Base-by-base conservation (phyloP, 345 rosid species). In the Limnanthes douglasii region DNA sequence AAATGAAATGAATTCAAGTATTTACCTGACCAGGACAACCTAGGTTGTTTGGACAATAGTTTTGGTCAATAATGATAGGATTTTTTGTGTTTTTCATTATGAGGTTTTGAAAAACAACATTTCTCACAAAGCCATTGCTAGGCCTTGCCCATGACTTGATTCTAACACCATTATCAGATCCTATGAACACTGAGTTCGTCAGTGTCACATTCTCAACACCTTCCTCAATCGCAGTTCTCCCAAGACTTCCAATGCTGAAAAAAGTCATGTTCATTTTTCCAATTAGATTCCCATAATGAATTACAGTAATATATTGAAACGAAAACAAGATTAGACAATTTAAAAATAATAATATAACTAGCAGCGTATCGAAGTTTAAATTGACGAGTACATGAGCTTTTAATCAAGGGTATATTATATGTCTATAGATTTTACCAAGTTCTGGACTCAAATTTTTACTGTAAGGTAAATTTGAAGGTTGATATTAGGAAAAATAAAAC, bases 61-160 rank as follows among this genome's bases (percentile, higher is more conserved):
- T 60, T 21, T 73, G 83, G 30, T 73, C 83, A 5, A 73, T 61
- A 19, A 73, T 35, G 25, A 73, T 64, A 0, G 83, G 83, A 34
- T 73, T 66, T 23, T 57, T 15, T 21, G 56, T 74, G 20, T 58
- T 41, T 3, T 6, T 51, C 67, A 69, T 63, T 8, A 41, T 7
- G 26, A 53, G 37, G 15, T 64, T 34, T 38, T 47, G 62, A 39
- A 66, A 69, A 21, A 37, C 17, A 34, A 73, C 54, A 34, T 51
- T 55, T 15, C 48, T 63, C 0, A 56, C 78, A 27, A 51, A 73
- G 9, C 74, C 64, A 30, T 34, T 65, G 34, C 78, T 73, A 11
- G 63, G 50, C 21, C 62, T 71, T 6, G 64, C 76, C 79, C 76
- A 68, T n/a, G 76, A 31, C 28, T 57, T 57, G 16, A 57, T 57